Conservation (phyloP, 2,329 filamentous ascomycete species). For the Ploettnerulaceae sp. region DNA sequence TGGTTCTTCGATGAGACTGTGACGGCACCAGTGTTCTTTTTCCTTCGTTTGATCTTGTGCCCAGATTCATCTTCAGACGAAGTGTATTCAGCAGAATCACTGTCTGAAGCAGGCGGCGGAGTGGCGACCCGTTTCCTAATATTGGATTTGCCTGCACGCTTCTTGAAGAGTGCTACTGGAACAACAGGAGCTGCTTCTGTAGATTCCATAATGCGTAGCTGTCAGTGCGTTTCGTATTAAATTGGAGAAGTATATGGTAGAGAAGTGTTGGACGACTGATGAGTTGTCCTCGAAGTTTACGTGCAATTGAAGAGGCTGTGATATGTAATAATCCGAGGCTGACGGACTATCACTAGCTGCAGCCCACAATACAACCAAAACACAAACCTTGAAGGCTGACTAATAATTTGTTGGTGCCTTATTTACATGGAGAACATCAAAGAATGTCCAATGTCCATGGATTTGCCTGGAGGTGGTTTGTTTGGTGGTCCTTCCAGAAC, state of each 20-base stretch:
- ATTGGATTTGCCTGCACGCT: constrained; percentile 69
- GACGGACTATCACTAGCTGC: no score
- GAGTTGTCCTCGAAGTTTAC: no score
- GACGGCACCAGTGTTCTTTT: constrained; percentile 61
- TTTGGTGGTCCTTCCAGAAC: no score
- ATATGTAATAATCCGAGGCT: no score
- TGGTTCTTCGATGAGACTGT: constrained; percentile 55
- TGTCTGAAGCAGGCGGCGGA: constrained; percentile 63
- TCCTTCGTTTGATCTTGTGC: constrained; percentile 73
- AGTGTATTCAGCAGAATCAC: constrained; percentile 56
- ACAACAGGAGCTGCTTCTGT: constrained; percentile 7
- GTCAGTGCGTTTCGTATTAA: not conserved
- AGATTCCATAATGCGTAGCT: constrained; percentile 5
- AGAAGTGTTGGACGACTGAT: no score
- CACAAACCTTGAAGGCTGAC: no score
- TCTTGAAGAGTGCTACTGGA: constrained; percentile 72
- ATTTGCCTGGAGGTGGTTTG: no score
- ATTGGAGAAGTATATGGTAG: not conserved
- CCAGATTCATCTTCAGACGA: constrained; percentile 74
- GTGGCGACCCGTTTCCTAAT: constrained; percentile 77
- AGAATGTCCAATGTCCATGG: no score
- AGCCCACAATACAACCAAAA: no score
- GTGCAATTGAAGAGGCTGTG: no score
- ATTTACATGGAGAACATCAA: no score
- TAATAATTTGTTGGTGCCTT: no score